Evolutionary conservation across 169 alveolate species (phyloP), one percentile per base, ranked within the genome.

Genomic region (Plasmodium falciparum): DNA sequence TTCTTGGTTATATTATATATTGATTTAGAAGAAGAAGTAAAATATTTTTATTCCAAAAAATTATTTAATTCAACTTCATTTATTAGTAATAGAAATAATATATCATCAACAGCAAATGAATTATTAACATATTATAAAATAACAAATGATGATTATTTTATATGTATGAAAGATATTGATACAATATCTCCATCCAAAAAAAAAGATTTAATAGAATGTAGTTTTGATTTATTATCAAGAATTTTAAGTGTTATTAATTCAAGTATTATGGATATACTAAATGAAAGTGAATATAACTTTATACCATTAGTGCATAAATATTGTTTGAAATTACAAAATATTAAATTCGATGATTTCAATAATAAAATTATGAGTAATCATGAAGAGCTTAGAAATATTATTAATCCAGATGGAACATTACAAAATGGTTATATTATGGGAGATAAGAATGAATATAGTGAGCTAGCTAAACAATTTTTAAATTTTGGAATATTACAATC

Each of bases 1-100:
- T 83, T 83, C 70, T 69, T 83, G 50, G 83, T 69, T n/a, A 43
- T 83, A 69, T 49, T 83, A 69, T 83, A 83, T 54, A 83, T 83
- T 15, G 91, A 83, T 83, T 83, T 83, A 69, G 91, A 83, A n/a
- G 91, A 83, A 33, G 91, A 83, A 73, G 70, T 83, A 52, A 69
- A 69, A 83, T 83, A 83, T 83, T 83, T 69, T 50, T 83, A 83
- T 61, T 63, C 63, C 5, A 83, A 70, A 54, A 83, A 83, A 61
- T n/a, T 72, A 54, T 71, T 61, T 3, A 58, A 33, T 63, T 29
- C 91, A 9, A 83, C 29, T 43, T 69, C 91, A 11, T 69, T 52
- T 69, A 83, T 83, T 12, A 52, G 54, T 67, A 83, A 83, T 56
- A 54, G 91, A 47, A 83, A 83, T 29, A 83, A 83, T 29, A 69